These are phyloP conservation scores for Hypoxylon rickii DNA, from an alignment of 495 filamentous ascomycete species.

Conservation along the genomic window DNA sequence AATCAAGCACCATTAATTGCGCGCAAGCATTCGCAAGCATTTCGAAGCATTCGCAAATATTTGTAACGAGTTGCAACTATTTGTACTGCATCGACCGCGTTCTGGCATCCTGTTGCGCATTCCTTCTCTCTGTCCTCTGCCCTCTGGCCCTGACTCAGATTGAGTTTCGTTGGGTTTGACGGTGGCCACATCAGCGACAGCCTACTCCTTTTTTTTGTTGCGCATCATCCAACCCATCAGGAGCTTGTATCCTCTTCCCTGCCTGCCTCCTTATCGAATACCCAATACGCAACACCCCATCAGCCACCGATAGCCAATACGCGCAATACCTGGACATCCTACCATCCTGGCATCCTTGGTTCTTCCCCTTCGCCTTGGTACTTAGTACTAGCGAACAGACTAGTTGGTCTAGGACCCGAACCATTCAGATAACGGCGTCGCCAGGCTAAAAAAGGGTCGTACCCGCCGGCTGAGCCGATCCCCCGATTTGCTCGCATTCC, in stretches of 20 bases:
- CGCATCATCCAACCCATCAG: conserved; percentile 32
- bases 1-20: too few species aligned
- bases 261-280: too few species aligned
- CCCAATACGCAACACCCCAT: too few species aligned
- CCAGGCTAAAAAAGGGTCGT: conserved; percentile 32
- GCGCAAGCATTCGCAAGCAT: not conserved
- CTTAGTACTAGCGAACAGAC: conserved; percentile 26
- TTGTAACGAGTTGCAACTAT: conserved; percentile 19
- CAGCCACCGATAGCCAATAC: too few species aligned
- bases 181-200: conserved; percentile 39
- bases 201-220: conserved; percentile 39
- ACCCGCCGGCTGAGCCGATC: conserved; percentile 34
- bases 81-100: conserved; percentile 15
- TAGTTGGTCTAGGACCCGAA: conserved; percentile 20
- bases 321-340: too few species aligned
- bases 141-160: conserved; percentile 40
- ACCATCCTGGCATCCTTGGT: too few species aligned
- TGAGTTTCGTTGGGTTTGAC: conserved; percentile 42
- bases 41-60: conserved; percentile 28
- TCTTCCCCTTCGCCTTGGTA: conserved; percentile 20
- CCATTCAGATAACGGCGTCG: conserved; percentile 16
- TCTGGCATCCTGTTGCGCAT: conserved; percentile 23
- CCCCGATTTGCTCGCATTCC: conserved; percentile 36
- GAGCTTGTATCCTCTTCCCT: conserved; percentile 14
- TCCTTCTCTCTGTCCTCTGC: conserved; percentile 20